A percentile compares a stretch with the other conserved stretches of the same genome.
Evolutionary conservation across 1,284 basidiomycete genomes (phyloP).

Genomic region (Apiotrichum gamsii): DNA sequence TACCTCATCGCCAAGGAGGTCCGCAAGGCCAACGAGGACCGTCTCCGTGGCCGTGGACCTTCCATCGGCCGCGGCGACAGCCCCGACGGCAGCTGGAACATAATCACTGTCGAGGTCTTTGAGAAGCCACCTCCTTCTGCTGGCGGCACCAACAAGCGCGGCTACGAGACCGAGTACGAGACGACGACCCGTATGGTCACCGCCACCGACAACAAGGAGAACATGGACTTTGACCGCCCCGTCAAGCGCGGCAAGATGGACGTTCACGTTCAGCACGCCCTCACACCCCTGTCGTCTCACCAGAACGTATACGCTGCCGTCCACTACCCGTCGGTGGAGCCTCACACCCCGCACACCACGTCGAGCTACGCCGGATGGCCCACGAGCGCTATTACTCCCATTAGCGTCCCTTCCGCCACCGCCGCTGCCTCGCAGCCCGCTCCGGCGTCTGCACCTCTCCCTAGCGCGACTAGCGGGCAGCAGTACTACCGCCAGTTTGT

Average conservation of each 20-base stretch:
- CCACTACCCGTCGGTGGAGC: slow-evolving; percentile 11
- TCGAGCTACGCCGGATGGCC: slow-evolving; percentile 9
- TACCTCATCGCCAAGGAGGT: slow-evolving; percentile 51
- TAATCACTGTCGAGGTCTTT: slow-evolving; percentile 12
- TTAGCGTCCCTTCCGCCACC: slow-evolving; percentile 2
- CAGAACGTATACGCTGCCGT: slow-evolving; percentile 18
- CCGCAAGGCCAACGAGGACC: slow-evolving; percentile 21
- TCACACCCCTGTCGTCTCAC: slow-evolving; percentile 14
- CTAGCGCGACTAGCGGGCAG: neutral
- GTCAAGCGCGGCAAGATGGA: slow-evolving; percentile 18
- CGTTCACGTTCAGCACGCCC: slow-evolving; percentile 6
- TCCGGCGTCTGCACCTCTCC: neutral
- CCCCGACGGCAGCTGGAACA: slow-evolving; percentile 8
- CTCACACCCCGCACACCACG: slow-evolving; percentile 6
- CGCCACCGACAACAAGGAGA: slow-evolving; percentile 18
- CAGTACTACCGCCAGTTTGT: slow-evolving; percentile 12
- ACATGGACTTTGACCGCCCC: slow-evolving; percentile 10
- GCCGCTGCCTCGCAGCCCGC: slow-evolving; percentile 1
- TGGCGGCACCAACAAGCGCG: slow-evolving; percentile 11
- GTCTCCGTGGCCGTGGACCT: slow-evolving; percentile 7
- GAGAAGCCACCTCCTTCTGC: slow-evolving; percentile 23
- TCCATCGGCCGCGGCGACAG: neutral
- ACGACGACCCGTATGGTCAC: slow-evolving; percentile 1
- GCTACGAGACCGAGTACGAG: slow-evolving; percentile 10
- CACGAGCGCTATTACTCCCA: slow-evolving; percentile 6